These are phyloP conservation scores for Xylaria acuta DNA, from an alignment of 495 filamentous ascomycete species.

Conservation along the genomic window DNA sequence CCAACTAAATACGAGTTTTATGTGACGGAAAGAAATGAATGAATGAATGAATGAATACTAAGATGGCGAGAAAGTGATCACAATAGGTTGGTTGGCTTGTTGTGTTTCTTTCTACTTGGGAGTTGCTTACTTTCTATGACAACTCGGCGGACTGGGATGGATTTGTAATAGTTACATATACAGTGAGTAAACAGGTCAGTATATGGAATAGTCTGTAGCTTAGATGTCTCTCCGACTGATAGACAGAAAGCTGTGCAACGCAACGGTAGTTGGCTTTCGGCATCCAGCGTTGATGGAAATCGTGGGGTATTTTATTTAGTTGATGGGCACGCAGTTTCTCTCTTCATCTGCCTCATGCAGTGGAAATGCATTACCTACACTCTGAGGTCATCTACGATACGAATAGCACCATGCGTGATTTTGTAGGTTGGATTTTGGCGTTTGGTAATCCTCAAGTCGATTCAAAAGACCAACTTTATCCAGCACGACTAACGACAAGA, in stretches of 20 bases:
- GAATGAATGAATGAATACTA: not conserved
- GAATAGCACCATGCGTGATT: not conserved
- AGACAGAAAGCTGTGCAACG: not conserved
- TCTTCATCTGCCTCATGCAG: not conserved
- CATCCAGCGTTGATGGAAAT: not conserved
- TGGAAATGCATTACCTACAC: not conserved
- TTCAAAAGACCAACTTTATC: not conserved
- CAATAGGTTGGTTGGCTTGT: not conserved
- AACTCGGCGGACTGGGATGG: not conserved
- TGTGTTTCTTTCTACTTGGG: not conserved
- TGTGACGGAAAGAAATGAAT: not conserved
- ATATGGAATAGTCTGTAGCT: not conserved
- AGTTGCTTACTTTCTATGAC: too few relatives aligned
- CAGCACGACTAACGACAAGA: not conserved
- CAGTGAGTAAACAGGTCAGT: not conserved
- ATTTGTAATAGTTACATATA: too few relatives aligned
- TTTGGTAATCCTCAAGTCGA: not conserved
- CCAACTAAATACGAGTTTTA: constrained; percentile 3
- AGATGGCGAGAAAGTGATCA: not conserved
- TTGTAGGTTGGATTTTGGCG: not conserved
- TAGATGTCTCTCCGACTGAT: not conserved
- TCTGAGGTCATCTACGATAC: not conserved
- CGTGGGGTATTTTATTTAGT: not conserved
- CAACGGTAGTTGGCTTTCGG: not conserved
- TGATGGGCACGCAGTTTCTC: not conserved